Evolutionary conservation across 176 grass and related monocot genomes (phyloP).

Genomic region (Thalia dealbata): DNA sequence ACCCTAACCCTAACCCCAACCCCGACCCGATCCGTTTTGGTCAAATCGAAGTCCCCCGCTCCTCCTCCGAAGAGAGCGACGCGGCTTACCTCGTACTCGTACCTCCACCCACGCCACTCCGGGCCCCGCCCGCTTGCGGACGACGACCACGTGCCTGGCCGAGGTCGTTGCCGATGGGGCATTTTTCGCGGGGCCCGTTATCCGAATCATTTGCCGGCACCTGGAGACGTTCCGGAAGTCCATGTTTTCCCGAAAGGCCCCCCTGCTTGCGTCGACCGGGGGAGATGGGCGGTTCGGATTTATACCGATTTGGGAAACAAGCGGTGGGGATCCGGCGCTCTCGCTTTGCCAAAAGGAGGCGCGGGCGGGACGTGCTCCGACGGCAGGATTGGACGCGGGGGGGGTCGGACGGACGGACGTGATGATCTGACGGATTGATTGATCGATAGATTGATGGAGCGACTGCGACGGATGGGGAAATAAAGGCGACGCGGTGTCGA

Average conservation of each 20-base stretch:
- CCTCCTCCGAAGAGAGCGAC: not conserved
- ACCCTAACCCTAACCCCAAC: too few species aligned
- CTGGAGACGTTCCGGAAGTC: not conserved
- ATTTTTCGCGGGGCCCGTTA: too few species aligned
- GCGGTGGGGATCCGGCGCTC: not conserved
- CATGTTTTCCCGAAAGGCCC: not conserved
- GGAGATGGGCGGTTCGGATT: not conserved
- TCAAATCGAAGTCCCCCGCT: not conserved
- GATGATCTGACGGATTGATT: constrained; percentile 1
- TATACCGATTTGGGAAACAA: constrained; percentile 10
- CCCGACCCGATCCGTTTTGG: too few species aligned
- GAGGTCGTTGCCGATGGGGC: too few species aligned
- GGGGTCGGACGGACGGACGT: not conserved
- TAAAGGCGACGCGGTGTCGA: not conserved
- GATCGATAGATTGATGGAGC: too few species aligned
- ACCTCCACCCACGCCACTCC: not conserved
- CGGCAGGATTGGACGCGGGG: constrained; percentile 7
- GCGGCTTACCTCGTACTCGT: constrained; percentile 12
- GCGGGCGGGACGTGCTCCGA: not conserved
- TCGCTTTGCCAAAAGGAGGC: not conserved
- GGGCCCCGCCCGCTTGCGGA: not conserved
- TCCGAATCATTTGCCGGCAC: not conserved
- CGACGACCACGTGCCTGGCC: not conserved
- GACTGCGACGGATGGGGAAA: not conserved
- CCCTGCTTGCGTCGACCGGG: too few species aligned